Evolutionary conservation across 169 alveolate species (phyloP).

Genomic region (Theileria sp.): DNA sequence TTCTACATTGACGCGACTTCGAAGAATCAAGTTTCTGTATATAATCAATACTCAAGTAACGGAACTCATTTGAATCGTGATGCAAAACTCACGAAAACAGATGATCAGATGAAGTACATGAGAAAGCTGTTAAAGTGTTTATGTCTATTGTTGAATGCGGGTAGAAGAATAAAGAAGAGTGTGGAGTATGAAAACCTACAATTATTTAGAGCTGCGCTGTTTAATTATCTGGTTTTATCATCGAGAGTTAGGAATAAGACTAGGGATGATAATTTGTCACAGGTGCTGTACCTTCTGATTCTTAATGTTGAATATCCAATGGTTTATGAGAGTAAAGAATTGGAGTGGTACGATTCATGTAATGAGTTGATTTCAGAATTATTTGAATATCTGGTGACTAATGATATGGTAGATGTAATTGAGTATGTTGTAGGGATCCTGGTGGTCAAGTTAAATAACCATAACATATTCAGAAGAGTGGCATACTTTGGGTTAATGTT

Average conservation of each 20-base stretch:
- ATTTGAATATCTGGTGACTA: neutral
- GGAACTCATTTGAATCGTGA: neutral
- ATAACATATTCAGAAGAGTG: neutral
- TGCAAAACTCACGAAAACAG: neutral
- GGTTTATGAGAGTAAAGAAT: neutral
- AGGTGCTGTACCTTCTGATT: neutral
- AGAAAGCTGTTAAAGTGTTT: neutral
- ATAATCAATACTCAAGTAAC: neutral
- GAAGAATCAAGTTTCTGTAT: neutral
- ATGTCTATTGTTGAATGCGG: neutral
- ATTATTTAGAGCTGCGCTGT: neutral
- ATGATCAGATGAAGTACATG: neutral
- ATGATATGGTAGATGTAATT: neutral
- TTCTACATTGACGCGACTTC: neutral
- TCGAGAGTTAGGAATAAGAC: neutral
- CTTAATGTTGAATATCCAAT: neutral
- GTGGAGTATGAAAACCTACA: neutral
- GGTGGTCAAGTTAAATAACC: neutral
- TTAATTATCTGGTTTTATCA: neutral
- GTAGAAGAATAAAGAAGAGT: neutral
- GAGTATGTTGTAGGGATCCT: neutral
- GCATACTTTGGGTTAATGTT: neutral
- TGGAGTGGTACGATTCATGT: slow-evolving; percentile 5
- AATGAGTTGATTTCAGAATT: neutral
- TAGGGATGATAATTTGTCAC: neutral